Conservation (phyloP, 2,329 filamentous ascomycete genomes). For the Ophiostoma sp. region DNA sequence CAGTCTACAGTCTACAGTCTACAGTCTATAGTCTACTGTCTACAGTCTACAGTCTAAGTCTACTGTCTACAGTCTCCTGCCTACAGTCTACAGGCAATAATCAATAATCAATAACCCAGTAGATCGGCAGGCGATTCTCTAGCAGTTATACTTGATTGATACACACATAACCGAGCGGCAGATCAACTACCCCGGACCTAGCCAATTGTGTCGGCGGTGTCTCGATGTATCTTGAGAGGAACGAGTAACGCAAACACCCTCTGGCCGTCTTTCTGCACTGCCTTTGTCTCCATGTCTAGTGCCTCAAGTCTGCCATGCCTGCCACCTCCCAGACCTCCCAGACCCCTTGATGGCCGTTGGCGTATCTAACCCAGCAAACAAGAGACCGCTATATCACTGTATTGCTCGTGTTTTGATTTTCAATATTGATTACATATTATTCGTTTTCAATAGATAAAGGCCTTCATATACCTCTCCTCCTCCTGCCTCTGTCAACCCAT, state of each 20-base stretch:
- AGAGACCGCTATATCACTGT: neutral
- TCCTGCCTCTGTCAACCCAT: neutral
- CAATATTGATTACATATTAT: too few relatives aligned
- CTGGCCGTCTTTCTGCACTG: too few relatives aligned
- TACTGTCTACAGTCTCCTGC: too few relatives aligned
- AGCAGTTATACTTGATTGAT: neutral
- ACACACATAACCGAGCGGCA: neutral
- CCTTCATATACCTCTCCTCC: neutral
- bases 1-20: too few relatives aligned
- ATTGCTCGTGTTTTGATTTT: neutral
- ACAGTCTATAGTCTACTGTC: neutral
- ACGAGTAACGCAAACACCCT: neutral
- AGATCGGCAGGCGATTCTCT: neutral
- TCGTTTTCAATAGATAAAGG: too few relatives aligned
- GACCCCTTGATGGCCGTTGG: neutral
- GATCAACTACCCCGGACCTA: neutral
- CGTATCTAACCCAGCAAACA: neutral
- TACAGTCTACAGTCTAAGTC: too few relatives aligned
- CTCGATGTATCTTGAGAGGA: neutral
- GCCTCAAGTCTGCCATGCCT: neutral
- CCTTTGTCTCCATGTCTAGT: neutral
- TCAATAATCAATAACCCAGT: neutral
- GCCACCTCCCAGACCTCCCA: neutral
- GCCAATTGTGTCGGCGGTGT: neutral
- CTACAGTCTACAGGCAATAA: too few relatives aligned